A percentile compares a stretch with the other conserved stretches of the same genome.
Evolutionary conservation across 306 rosid genomes (phyloP).

Genomic region (Nissolia schottii): DNA sequence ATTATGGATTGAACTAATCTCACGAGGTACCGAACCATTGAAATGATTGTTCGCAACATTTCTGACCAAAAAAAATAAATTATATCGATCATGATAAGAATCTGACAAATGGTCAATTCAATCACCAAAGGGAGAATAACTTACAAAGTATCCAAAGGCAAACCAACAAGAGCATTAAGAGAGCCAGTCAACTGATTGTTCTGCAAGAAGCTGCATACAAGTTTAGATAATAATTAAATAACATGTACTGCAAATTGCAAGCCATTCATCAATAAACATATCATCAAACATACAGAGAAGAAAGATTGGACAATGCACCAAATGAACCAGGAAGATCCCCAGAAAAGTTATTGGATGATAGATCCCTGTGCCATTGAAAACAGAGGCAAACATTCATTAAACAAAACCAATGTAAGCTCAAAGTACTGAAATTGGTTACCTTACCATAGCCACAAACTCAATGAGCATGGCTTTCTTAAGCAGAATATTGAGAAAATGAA

Average conservation of each 20-base stretch:
- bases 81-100: slow-evolving; percentile 15
- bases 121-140: slow-evolving; percentile 22
- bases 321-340: slow-evolving; percentile 80
- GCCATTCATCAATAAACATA: slow-evolving; percentile 18
- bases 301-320: slow-evolving; percentile 65
- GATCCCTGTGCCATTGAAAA: slow-evolving; percentile 57
- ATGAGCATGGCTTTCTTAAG: neutral
- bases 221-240: slow-evolving; percentile 4
- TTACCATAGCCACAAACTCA: neutral
- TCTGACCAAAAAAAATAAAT: slow-evolving; percentile 53
- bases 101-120: slow-evolving; percentile 7
- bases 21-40: slow-evolving; percentile 77
- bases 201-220: slow-evolving; percentile 66
- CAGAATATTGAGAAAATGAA: neutral
- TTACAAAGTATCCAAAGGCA: slow-evolving; percentile 73
- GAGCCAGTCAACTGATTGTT: slow-evolving; percentile 76
- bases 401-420: neutral
- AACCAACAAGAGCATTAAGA: slow-evolving; percentile 53
- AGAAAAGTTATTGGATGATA: slow-evolving; percentile 70
- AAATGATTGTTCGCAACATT: slow-evolving; percentile 84
- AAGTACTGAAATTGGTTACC: neutral
- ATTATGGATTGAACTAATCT: slow-evolving; percentile 55
- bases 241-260: neutral
- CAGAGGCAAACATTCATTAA: slow-evolving; percentile 10
- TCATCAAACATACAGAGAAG: slow-evolving; percentile 54